phyloP scores from a whole-genome alignment of 2,329 filamentous ascomycete genomes.

The Calonectria pteridis region DNA sequence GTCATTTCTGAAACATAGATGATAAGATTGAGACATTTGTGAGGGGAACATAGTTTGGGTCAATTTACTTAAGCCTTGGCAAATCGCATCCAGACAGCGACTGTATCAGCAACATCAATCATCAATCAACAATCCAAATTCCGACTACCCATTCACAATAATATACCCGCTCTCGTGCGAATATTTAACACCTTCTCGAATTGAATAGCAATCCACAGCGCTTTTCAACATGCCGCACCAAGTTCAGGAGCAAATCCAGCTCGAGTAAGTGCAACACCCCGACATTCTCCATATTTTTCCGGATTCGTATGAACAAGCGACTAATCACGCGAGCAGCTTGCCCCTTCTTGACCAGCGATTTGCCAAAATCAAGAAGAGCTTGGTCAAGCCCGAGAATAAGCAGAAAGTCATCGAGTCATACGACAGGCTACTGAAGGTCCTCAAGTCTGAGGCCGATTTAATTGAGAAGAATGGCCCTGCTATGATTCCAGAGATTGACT shows the following conservation, averaged over 20 bases:
- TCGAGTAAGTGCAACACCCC: neutral
- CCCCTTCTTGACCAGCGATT: conserved; percentile 10
- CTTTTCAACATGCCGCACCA: neutral
- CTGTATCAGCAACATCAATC: neutral
- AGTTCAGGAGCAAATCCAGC: neutral
- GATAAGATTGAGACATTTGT: neutral
- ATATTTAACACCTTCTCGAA: neutral
- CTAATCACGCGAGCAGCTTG: neutral
- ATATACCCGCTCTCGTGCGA: neutral
- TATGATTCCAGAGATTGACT: conserved; percentile 10
- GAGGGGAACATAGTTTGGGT: neutral
- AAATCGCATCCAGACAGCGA: neutral
- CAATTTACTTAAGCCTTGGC: neutral
- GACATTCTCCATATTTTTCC: neutral
- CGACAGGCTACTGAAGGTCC: neutral
- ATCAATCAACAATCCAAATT: neutral
- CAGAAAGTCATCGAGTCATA: conserved; percentile 12
- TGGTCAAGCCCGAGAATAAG: conserved; percentile 16
- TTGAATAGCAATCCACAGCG: neutral
- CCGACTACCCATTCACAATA: neutral
- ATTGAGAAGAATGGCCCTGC: neutral
- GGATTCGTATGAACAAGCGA: neutral
- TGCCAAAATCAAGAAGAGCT: neutral
- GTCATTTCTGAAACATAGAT: neutral
- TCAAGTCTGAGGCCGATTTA: neutral